Conservation (phyloP, 805 yeast genomes). For the Suhomyces pyralidae region DNA sequence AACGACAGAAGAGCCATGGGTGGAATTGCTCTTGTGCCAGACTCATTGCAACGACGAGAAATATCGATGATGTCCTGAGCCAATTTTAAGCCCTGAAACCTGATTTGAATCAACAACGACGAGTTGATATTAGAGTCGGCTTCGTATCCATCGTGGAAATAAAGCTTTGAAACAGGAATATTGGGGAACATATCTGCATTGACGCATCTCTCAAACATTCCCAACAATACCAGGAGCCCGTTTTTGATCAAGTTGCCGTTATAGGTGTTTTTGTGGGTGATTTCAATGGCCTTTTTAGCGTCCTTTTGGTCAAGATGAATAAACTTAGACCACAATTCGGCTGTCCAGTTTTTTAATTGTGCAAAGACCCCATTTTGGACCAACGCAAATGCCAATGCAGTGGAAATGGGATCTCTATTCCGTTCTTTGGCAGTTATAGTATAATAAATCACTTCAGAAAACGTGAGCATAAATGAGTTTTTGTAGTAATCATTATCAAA, state of each 20-base stretch:
- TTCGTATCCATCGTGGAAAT: constrained; percentile 9
- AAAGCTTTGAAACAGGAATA: constrained; percentile 35
- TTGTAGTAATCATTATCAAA: constrained; percentile 15
- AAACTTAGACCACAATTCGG: constrained; percentile 20
- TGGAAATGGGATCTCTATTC: constrained; percentile 25
- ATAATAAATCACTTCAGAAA: constrained; percentile 33
- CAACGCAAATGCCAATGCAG: constrained; percentile 45
- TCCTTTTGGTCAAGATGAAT: constrained; percentile 12
- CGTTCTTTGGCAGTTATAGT: constrained; percentile 25
- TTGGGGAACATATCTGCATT: constrained; percentile 34
- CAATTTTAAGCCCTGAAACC: constrained; percentile 39
- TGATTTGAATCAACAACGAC: constrained; percentile 38
- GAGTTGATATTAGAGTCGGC: constrained; percentile 19
- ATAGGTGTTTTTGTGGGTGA: constrained; percentile 34
- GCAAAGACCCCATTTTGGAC: constrained; percentile 50
- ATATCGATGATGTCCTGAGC: neutral
- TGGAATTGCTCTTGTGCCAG: constrained; percentile 26
- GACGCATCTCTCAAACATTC: constrained; percentile 45
- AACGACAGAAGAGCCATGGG: constrained; percentile 42
- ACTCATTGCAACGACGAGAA: neutral
- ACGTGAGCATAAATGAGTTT: constrained; percentile 31
- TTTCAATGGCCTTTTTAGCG: constrained; percentile 21
- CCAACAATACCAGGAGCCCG: constrained; percentile 41
- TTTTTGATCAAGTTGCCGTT: constrained; percentile 38
- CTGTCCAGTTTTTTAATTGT: constrained; percentile 24